Evolutionary conservation across 768 basidiomycete genomes (phyloP).

Genomic region (Scleroderma bovista): DNA sequence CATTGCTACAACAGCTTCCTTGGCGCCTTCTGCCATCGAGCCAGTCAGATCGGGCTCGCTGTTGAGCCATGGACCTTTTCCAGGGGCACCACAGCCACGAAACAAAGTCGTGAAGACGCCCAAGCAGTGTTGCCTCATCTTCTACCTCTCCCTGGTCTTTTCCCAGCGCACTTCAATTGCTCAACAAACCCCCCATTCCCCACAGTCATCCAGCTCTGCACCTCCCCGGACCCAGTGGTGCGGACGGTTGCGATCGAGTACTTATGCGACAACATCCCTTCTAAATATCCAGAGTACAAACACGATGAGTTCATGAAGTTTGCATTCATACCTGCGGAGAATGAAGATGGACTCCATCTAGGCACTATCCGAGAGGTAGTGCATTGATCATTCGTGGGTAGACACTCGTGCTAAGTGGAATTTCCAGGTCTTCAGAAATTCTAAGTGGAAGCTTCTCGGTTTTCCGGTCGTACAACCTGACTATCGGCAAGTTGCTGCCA

Average conservation of each 20-base stretch:
- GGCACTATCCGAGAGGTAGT: slow-evolving; percentile 61
- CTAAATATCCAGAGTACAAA: slow-evolving; percentile 56
- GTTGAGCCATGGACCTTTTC: slow-evolving; percentile 8
- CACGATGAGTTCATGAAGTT: slow-evolving; percentile 49
- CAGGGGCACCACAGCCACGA: slow-evolving; percentile 4
- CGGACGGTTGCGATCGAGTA: slow-evolving; percentile 72
- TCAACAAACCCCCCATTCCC: too few species aligned
- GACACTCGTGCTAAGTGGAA: not conserved
- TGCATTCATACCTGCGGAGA: slow-evolving; percentile 75
- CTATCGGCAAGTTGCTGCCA: slow-evolving; percentile 44
- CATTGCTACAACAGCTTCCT: slow-evolving; percentile 27
- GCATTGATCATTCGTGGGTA: not conserved
- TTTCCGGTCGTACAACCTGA: slow-evolving; percentile 61
- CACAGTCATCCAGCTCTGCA: slow-evolving; percentile 63
- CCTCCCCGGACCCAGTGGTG: slow-evolving; percentile 44
- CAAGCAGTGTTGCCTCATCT: slow-evolving; percentile 28
- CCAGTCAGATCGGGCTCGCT: slow-evolving; percentile 1
- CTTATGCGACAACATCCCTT: slow-evolving; percentile 66
- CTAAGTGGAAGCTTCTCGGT: slow-evolving; percentile 69
- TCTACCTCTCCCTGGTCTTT: slow-evolving; percentile 26
- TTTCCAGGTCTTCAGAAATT: slow-evolving; percentile 65
- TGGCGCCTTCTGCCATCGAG: slow-evolving; percentile 10
- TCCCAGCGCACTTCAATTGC: too few species aligned
- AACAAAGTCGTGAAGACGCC: slow-evolving; percentile 22
- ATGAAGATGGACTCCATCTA: slow-evolving; percentile 44